These are phyloP conservation scores for Cylindricascospora bacillispora DNA, from an alignment of 1,139 yeast genomes.

Conservation along the genomic window DNA sequence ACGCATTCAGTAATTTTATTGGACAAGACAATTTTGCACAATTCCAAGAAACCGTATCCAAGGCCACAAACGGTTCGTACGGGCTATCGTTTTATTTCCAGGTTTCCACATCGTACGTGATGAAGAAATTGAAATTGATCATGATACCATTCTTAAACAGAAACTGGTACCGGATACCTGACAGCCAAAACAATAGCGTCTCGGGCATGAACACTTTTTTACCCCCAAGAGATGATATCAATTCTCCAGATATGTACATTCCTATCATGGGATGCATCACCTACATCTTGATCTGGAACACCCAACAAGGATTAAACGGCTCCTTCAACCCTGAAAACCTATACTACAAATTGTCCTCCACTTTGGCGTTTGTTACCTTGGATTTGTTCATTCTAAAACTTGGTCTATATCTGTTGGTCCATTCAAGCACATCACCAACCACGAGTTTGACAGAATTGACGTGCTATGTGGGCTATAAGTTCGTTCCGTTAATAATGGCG, in stretches of 20 bases:
- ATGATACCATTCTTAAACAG: conserved; percentile 79
- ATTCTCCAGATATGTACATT: conserved; percentile 93
- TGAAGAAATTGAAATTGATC: conserved; percentile 58
- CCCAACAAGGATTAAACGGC: conserved; percentile 77
- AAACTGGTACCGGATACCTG: conserved; percentile 57
- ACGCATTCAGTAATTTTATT: conserved; percentile 44
- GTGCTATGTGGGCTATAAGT: conserved; percentile 90
- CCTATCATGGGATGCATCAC: conserved; percentile 91
- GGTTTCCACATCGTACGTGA: conserved; percentile 79
- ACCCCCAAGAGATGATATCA: conserved; percentile 44
- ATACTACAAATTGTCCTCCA: conserved; percentile 83
- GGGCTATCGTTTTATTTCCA: conserved; percentile 57
- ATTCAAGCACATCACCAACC: conserved; percentile 23
- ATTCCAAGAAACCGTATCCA: conserved; percentile 22
- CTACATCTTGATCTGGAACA: conserved; percentile 73
- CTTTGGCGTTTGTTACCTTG: conserved; percentile 66
- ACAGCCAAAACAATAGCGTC: conserved; percentile 17
- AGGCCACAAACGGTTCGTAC: conserved; percentile 19
- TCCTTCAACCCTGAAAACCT: conserved; percentile 88
- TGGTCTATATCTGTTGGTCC: conserved; percentile 45
- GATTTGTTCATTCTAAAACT: conserved; percentile 53
- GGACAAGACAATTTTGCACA: conserved; percentile 24
- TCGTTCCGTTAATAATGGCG: conserved; percentile 58
- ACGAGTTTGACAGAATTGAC: conserved; percentile 63
- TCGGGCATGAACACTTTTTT: conserved; percentile 12